Evolutionary conservation across 202 grass and related monocot species (phyloP), one percentile per base, ranked within the genome.

Genomic region (Alloteropsis angusta): DNA sequence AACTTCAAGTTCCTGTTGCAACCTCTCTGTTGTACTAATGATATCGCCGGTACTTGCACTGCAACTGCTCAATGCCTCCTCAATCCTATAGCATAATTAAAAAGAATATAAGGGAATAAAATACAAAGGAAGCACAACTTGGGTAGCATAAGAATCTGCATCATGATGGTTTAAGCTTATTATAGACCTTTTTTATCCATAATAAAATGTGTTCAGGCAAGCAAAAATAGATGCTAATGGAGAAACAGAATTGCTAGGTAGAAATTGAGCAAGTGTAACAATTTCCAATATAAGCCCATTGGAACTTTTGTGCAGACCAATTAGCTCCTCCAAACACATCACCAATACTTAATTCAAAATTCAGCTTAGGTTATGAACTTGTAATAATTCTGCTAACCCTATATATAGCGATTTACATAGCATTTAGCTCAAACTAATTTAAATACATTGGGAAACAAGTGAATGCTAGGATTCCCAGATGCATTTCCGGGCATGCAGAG

Each of bases 1-100:
- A 76, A 95, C 87, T 50, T 95, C 92, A 60, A 98, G 92, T 86
- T 98, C 96, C 60, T 95, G 96, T 62, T 98, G 92, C 82, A 98
- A 72, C 78, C 92, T 87, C 92, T 98, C 96, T 0, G 96, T 98
- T 70, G 96, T 95, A 85, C 80, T 98, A 52, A 98, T 98, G 50
- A 98, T 98, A 85, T 98, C 92, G 25, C 92, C 96, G 3, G 96
- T 98, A 76, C 91, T 98, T 52, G 78, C 86, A 76, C 92, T 90
- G 74, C 96, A 98, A 77, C 88, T 93, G 68, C 76, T 90, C 78
- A 98, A 78, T 57, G 88, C 89, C 82, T 93, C 93, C 68, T 88
- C 89, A 12, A 98, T 95, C 92, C 96, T 98, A 72, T 98, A 72
- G 63, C 75, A 71, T 28, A 82, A 71, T 45, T 65, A 39, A 34